phyloP scores from a whole-genome alignment of 2,329 filamentous ascomycete species.

The Alternaria arbusti region DNA sequence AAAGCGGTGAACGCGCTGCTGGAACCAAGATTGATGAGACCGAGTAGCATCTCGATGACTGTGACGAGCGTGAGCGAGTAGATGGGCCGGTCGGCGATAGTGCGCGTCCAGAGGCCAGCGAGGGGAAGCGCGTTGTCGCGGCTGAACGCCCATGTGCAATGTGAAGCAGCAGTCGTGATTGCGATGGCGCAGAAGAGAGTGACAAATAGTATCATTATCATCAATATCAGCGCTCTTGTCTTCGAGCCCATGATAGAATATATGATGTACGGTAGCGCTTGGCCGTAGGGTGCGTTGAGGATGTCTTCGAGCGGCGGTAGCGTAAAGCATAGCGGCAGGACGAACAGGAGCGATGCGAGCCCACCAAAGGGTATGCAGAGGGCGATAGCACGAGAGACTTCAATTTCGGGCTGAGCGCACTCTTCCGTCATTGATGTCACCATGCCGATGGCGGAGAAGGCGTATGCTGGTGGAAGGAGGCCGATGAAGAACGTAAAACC shows the following conservation, averaged over 20 bases:
- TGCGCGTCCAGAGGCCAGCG: conserved; percentile 43
- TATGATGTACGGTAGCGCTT: conserved; percentile 61
- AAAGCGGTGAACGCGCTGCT: background rate
- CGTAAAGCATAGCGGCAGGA: conserved; percentile 61
- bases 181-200: conserved; percentile 62
- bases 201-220: conserved; percentile 58
- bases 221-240: conserved; percentile 56
- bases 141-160: conserved; percentile 56
- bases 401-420: conserved; percentile 49
- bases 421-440: conserved; percentile 14
- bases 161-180: conserved; percentile 59
- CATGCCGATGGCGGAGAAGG: background rate
- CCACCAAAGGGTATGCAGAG: conserved; percentile 62
- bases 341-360: conserved; percentile 62
- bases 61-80: conserved; percentile 53
- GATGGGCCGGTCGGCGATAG: conserved; percentile 38
- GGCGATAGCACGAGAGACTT: conserved; percentile 60
- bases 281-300: conserved; percentile 53
- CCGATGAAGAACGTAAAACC: background rate
- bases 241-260: conserved; percentile 57
- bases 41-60: background rate
- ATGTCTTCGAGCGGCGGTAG: conserved; percentile 57
- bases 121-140: conserved; percentile 54
- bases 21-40: background rate
- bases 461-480: background rate